These are phyloP conservation scores for Trichophyton verrucosum DNA, from an alignment of 2,329 filamentous ascomycete species.

Conservation along the genomic window DNA sequence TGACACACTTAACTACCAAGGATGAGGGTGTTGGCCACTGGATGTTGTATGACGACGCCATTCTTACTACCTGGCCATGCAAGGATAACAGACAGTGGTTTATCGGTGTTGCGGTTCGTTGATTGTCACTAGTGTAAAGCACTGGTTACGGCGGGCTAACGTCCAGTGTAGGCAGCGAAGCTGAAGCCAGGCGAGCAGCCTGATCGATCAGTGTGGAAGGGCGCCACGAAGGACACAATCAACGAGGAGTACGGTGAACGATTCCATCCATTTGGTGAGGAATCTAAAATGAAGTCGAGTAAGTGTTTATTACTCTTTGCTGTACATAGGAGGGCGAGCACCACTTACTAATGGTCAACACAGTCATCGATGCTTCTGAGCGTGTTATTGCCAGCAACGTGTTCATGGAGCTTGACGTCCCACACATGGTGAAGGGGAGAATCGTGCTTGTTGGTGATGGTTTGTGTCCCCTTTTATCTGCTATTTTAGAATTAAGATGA, in stretches of 20 bases:
- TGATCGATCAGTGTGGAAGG: slow-evolving; percentile 8
- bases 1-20: slow-evolving; percentile 4
- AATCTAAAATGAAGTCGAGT: slow-evolving; percentile 8
- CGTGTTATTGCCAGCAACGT: slow-evolving; percentile 8
- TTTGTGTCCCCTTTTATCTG: not conserved
- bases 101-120: slow-evolving; percentile 7
- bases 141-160: not conserved
- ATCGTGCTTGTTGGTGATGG: slow-evolving; percentile 8
- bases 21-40: slow-evolving; percentile 6
- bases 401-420: slow-evolving; percentile 8
- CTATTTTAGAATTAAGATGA: not conserved
- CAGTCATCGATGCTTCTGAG: slow-evolving; percentile 8
- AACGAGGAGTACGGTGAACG: slow-evolving; percentile 8
- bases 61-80: slow-evolving; percentile 9
- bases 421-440: slow-evolving; percentile 8
- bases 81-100: slow-evolving; percentile 9
- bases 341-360: not conserved
- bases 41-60: slow-evolving; percentile 8
- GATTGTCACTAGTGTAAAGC: not conserved
- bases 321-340: not conserved
- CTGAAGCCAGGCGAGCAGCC: slow-evolving; percentile 7
- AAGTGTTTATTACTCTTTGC: not conserved
- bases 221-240: slow-evolving; percentile 5
- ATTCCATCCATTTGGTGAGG: slow-evolving; percentile 8
- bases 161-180: slow-evolving; percentile 1